Conservation (phyloP, 1,284 basidiomycete genomes). For the Macrocybe sp. region DNA sequence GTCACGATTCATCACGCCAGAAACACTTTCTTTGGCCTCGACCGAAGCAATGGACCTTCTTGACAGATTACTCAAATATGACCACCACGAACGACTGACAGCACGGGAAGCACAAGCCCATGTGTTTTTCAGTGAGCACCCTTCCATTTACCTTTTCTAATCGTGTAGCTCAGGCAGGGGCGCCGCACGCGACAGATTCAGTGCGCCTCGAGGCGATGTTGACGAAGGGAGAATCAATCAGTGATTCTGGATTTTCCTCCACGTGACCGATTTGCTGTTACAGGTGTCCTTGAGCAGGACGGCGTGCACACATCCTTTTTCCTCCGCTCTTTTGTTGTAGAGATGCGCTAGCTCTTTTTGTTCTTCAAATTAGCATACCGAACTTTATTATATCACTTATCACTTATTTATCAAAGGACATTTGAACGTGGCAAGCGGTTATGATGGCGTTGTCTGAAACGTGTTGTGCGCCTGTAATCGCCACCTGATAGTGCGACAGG, state of each 20-base stretch:
- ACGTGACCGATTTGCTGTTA: slow-evolving; percentile 24
- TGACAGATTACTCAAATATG: slow-evolving; percentile 80
- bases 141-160: slow-evolving; percentile 8
- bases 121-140: slow-evolving; percentile 67
- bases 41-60: slow-evolving; percentile 77
- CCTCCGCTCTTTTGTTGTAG: too few species aligned
- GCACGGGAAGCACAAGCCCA: slow-evolving; percentile 76
- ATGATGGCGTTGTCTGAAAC: slow-evolving; percentile 11
- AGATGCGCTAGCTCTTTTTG: too few species aligned
- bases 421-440: neutral
- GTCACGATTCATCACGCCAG: slow-evolving; percentile 63
- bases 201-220: slow-evolving; percentile 49
- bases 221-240: slow-evolving; percentile 46
- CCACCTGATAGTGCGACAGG: neutral
- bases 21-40: slow-evolving; percentile 73
- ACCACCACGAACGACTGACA: slow-evolving; percentile 81
- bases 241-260: slow-evolving; percentile 56
- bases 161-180: slow-evolving; percentile 1
- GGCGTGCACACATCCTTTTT: too few species aligned
- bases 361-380: too few species aligned
- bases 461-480: slow-evolving; percentile 7
- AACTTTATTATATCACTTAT: slow-evolving; percentile 14
- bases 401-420: slow-evolving; percentile 9
- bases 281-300: too few species aligned
- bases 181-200: slow-evolving; percentile 30